Base-by-base conservation (phyloP, 305 asterid species). In the Solanum chacoense region DNA sequence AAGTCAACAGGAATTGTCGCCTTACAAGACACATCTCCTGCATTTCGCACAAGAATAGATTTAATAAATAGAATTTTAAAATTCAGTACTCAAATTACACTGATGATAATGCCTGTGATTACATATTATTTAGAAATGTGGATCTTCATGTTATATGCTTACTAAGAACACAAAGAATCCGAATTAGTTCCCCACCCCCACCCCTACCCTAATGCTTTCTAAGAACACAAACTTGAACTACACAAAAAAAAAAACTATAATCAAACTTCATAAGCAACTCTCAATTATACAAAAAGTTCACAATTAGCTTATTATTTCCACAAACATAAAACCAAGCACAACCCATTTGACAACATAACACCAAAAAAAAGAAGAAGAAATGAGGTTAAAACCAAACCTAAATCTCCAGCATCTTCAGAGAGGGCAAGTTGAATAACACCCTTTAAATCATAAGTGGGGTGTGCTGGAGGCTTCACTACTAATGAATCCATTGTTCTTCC, bases 11-110 rank as follows among this genome's bases (percentile, higher is more conserved):
- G 98, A 93, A 96, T 94, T 32, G 98, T 96, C 76, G 99, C 99
- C 91, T 96, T 94, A 91, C 98, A 95, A 89, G 99, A 96, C 89
- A 97, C 98, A 90, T 97, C 99, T 76, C 98, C 99, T 97, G 32
- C 91, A 88, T 89, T 84, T 87, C 50, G 9, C 74, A 31, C 42
- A 50, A 83, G 74, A 50, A 83, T 31, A 83, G 42, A 88, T 20
- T 42, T 28, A 28, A 12, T 31, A 50, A 20, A 42, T 6, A 31
- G 2, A 50, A 2, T 10, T 50, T 20, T 20, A 20, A 84, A 31
- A 84, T 84, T 31, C 22, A 55, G 87, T 31, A 55, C 45, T 50
- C 87, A 83, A 83, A 50, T 31, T 59, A 59, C 26, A 20, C 69
- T 59, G 69, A 59, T 59, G 26, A 59, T 20, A 20, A 26, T 55